phyloP scores from a whole-genome alignment of 495 filamentous ascomycete genomes.

The Hypoxylon fragiforme region DNA sequence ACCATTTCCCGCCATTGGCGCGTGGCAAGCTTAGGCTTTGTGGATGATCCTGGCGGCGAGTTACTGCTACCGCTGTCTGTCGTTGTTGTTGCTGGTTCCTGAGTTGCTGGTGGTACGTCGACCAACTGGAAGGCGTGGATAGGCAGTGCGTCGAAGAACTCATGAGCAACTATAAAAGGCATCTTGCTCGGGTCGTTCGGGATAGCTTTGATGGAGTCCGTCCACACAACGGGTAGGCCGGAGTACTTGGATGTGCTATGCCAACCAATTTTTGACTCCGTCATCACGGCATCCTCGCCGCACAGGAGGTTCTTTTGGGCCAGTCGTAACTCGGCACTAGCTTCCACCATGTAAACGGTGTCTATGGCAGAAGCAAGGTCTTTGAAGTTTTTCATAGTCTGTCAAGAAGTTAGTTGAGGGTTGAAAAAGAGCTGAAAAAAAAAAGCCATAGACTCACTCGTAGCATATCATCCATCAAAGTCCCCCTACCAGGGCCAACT shows the following conservation, averaged over 20 bases:
- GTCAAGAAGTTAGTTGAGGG: constrained; percentile 11
- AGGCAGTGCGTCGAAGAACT: constrained; percentile 98
- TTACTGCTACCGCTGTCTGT: constrained; percentile 24
- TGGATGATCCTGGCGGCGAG: constrained; percentile 42
- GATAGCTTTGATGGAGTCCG: constrained; percentile 82
- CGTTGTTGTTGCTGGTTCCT: constrained; percentile 45
- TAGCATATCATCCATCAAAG: constrained; percentile 95
- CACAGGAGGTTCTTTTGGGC: constrained; percentile 85
- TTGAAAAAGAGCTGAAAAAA: neutral
- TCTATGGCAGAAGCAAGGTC: constrained; percentile 75
- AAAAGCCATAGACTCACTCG: constrained; percentile 59
- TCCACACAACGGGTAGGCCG: constrained; percentile 78
- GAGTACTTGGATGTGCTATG: constrained; percentile 75
- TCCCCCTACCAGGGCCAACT: constrained; percentile 91
- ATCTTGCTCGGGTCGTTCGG: constrained; percentile 63
- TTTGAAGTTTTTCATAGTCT: constrained; percentile 87
- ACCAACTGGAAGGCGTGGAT: constrained; percentile 89
- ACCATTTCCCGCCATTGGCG: constrained; percentile 87
- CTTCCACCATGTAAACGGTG: constrained; percentile 87
- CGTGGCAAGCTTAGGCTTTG: constrained; percentile 46
- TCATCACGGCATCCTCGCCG: constrained; percentile 66
- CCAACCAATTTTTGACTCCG: constrained; percentile 73
- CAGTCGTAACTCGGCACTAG: constrained; percentile 72
- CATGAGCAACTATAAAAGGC: constrained; percentile 93
- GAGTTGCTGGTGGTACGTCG: constrained; percentile 53